Evolutionary conservation across 805 yeast genomes (phyloP).

Genomic region (Pichia cabralensis): DNA sequence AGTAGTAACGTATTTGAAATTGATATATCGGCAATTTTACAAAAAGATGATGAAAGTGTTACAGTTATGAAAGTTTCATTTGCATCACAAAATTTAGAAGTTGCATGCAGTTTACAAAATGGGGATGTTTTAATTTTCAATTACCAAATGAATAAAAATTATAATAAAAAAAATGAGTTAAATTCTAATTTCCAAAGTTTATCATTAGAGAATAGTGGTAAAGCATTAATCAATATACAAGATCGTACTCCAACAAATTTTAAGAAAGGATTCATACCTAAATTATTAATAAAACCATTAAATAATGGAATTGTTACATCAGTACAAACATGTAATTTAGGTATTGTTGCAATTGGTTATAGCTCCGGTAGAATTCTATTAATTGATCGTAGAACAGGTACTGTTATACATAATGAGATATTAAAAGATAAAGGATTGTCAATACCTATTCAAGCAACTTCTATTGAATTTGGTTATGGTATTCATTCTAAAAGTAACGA

Average conservation of each 20-base stretch:
- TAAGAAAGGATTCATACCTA: slow-evolving; percentile 56
- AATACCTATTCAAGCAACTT: slow-evolving; percentile 34
- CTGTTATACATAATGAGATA: slow-evolving; percentile 33
- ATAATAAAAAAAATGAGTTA: slow-evolving; percentile 24
- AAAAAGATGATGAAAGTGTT: slow-evolving; percentile 32
- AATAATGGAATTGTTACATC: slow-evolving; percentile 45
- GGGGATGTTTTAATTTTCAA: slow-evolving; percentile 74
- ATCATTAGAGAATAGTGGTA: slow-evolving; percentile 5
- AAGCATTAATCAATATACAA: slow-evolving; percentile 34
- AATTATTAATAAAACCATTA: slow-evolving; percentile 32
- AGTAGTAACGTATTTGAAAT: slow-evolving; percentile 52
- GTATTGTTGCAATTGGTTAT: slow-evolving; percentile 77
- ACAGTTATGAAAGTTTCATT: slow-evolving; percentile 54
- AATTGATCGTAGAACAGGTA: slow-evolving; percentile 66
- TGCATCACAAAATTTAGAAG: slow-evolving; percentile 68
- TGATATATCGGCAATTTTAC: slow-evolving; percentile 39
- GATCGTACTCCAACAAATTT: slow-evolving; percentile 41
- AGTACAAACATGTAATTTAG: slow-evolving; percentile 60
- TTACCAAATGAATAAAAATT: slow-evolving; percentile 47
- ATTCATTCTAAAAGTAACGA: slow-evolving; percentile 25
- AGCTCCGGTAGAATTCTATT: slow-evolving; percentile 65
- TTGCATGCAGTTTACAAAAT: slow-evolving; percentile 54
- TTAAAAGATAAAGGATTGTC: slow-evolving; percentile 22
- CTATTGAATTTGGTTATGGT: slow-evolving; percentile 66
- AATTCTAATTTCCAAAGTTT: slow-evolving; percentile 1